Evolutionary conservation across 1,139 yeast genomes (phyloP).

Genomic region (Lizanozyma gosingica): DNA sequence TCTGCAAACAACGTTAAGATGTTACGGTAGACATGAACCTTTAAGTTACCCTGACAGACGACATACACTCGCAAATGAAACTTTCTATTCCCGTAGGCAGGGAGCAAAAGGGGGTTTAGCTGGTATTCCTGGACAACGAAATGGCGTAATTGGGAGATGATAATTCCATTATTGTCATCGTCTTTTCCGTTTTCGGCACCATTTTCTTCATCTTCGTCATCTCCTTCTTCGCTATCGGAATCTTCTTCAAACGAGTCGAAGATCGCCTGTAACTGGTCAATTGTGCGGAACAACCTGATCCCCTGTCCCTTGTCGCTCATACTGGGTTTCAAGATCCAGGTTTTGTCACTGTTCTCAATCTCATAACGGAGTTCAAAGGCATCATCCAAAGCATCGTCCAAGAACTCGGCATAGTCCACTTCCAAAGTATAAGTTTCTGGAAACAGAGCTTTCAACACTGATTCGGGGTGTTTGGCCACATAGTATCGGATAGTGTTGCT

Average conservation of each 20-base stretch:
- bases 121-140: conserved; percentile 82
- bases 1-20: conserved; percentile 79
- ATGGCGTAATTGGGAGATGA: conserved; percentile 82
- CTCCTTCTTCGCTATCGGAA: conserved; percentile 47
- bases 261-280: conserved; percentile 71
- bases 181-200: conserved; percentile 15
- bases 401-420: conserved; percentile 92
- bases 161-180: conserved; percentile 47
- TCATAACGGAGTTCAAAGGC: conserved; percentile 81
- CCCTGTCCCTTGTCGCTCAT: conserved; percentile 99
- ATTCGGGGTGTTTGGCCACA: conserved; percentile 63
- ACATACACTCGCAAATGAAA: conserved; percentile 87
- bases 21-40: conserved; percentile 69
- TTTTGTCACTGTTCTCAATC: conserved; percentile 50
- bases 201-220: conserved; percentile 23
- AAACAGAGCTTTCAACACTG: conserved; percentile 49
- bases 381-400: conserved; percentile 90
- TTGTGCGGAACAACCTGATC: conserved; percentile 67
- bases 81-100: conserved; percentile 56
- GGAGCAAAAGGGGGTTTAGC: conserved; percentile 54
- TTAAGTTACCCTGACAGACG: conserved; percentile 63
- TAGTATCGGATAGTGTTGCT: conserved; percentile 72
- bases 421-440: conserved; percentile 77
- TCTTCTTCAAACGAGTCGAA: conserved; percentile 76
- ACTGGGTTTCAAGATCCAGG: conserved; percentile 90